Evolutionary conservation across 768 basidiomycete species (phyloP).

Genomic region (Agrocybe pediades): DNA sequence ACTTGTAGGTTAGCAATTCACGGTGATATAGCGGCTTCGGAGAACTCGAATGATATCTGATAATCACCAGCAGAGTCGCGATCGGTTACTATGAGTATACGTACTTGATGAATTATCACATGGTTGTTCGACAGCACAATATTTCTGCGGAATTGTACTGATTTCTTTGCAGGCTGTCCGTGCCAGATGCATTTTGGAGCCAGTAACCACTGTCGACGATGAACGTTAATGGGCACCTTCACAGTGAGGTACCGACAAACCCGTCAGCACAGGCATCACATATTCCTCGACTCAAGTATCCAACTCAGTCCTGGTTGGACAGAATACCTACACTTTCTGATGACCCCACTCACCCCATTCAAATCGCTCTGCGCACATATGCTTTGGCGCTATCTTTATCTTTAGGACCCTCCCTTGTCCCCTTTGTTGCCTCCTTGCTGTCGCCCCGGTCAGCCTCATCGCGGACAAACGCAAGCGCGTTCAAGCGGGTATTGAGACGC

Average conservation of each 20-base stretch:
- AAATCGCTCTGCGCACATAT: constrained; percentile 69
- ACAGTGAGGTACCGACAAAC: too few relatives aligned
- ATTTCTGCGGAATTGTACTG: too few relatives aligned
- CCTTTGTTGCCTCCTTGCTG: constrained; percentile 41
- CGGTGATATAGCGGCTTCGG: too few relatives aligned
- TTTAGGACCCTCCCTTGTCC: constrained; percentile 65
- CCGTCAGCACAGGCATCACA: not conserved
- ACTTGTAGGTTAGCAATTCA: too few relatives aligned
- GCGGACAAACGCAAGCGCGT: constrained; percentile 23
- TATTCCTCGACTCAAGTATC: not conserved
- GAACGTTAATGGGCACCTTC: too few relatives aligned
- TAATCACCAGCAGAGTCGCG: not conserved
- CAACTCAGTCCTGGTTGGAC: constrained; percentile 18
- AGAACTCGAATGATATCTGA: too few relatives aligned
- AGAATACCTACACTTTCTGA: constrained; percentile 28
- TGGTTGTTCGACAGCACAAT: not conserved
- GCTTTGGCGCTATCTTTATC: constrained; percentile 63
- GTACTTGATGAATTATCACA: not conserved
- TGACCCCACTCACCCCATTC: constrained; percentile 51
- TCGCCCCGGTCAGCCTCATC: constrained; percentile 15
- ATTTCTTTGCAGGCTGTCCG: too few relatives aligned
- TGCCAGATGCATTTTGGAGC: too few relatives aligned
- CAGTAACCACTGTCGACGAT: not conserved
- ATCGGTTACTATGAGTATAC: too few relatives aligned
- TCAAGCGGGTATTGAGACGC: constrained; percentile 46